A percentile compares a stretch with the other conserved stretches of the same genome.
Evolutionary conservation across 768 basidiomycete genomes (phyloP).

Genomic region (Obba rivulosa): DNA sequence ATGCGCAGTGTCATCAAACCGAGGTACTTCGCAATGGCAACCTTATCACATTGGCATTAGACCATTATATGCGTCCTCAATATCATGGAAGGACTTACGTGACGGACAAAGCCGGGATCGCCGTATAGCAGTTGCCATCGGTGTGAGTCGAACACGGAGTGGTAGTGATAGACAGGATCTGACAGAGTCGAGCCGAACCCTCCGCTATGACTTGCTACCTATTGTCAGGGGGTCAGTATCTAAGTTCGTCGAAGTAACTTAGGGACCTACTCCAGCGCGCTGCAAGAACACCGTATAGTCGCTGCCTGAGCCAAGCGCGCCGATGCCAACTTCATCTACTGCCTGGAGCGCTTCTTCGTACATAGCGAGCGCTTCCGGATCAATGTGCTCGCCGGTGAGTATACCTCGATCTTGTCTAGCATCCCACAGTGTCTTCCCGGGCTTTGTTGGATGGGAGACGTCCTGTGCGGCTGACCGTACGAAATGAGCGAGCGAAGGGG

Average conservation of each 20-base stretch:
- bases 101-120: constrained; percentile 58
- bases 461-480: constrained; percentile 62
- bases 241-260: neutral
- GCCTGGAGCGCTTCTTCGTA: constrained; percentile 32
- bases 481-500: constrained; percentile 80
- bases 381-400: constrained; percentile 37
- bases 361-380: constrained; percentile 36
- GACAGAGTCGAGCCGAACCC: constrained; percentile 32
- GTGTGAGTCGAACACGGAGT: constrained; percentile 53
- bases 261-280: constrained; percentile 51
- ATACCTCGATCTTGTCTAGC: constrained; percentile 56
- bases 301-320: constrained; percentile 76
- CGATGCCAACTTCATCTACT: constrained; percentile 36
- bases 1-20: constrained; percentile 53
- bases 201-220: constrained; percentile 31
- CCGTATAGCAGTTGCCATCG: constrained; percentile 57
- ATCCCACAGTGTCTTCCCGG: constrained; percentile 72
- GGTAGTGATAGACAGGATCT: constrained; percentile 57
- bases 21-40: constrained; percentile 54
- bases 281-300: constrained; percentile 94
- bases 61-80: neutral
- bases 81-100: constrained; percentile 31
- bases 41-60: constrained; percentile 23
- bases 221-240: constrained; percentile 24
- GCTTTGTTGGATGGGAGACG: constrained; percentile 66